These are phyloP conservation scores for Macrolepiota albuminosa DNA, from an alignment of 768 basidiomycete species.

Conservation along the genomic window DNA sequence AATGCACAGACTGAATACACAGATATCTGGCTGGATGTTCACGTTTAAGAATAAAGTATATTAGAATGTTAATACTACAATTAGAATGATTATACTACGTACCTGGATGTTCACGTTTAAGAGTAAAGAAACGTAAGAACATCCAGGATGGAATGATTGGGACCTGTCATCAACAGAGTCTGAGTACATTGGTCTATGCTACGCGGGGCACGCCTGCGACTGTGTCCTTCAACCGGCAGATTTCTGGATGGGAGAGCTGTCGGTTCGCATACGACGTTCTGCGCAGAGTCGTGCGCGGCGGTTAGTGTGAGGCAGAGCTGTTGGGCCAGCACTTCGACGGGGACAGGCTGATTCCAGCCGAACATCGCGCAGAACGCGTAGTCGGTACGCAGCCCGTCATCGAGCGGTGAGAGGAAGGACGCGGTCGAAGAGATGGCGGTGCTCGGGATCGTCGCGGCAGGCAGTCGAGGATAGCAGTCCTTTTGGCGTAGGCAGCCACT, in stretches of 20 bases:
- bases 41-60: too few species aligned
- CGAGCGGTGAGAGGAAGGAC: constrained; percentile 29
- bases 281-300: not conserved
- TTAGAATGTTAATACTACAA: too few species aligned
- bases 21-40: too few species aligned
- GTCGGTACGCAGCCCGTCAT: constrained; percentile 19
- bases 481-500: constrained; percentile 35
- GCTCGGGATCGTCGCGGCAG: constrained; percentile 25
- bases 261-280: constrained; percentile 15
- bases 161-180: too few species aligned
- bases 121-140: too few species aligned
- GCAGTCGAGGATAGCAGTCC: constrained; percentile 25
- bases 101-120: too few species aligned
- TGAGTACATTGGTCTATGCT: too few species aligned
- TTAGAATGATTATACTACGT: too few species aligned
- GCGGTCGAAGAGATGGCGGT: constrained; percentile 31
- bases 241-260: constrained; percentile 13
- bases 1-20: too few species aligned
- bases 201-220: constrained; percentile 4
- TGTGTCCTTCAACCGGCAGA: constrained; percentile 11
- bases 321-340: constrained; percentile 22
- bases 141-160: too few species aligned
- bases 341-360: constrained; percentile 35
- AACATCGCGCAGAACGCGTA: constrained; percentile 25
- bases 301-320: constrained; percentile 25